Evolutionary conservation across 495 filamentous ascomycete genomes (phyloP).

Genomic region (Penicillium antarcticum): DNA sequence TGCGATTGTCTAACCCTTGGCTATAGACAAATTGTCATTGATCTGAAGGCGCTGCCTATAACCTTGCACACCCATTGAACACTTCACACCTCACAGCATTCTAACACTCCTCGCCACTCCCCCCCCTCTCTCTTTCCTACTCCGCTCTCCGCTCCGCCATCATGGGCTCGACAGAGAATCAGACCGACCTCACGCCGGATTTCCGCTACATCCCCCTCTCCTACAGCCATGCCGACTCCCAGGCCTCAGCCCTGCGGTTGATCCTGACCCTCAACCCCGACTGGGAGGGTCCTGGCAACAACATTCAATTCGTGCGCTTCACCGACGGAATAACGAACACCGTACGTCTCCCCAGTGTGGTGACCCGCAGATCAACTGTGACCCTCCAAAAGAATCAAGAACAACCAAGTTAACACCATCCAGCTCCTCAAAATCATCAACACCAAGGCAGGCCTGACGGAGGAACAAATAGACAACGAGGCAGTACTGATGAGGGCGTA

Average conservation of each 20-base stretch:
- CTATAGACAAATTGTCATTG: background rate
- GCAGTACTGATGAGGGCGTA: constrained; percentile 92
- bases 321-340: constrained; percentile 99
- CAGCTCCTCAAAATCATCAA: constrained; percentile 85
- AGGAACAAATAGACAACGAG: constrained; percentile 77
- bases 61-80: background rate
- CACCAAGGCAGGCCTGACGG: constrained; percentile 67
- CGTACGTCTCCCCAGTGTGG: constrained; percentile 42
- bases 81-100: background rate
- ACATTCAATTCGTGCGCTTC: constrained; percentile 86
- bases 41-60: background rate
- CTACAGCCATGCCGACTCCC: constrained; percentile 71
- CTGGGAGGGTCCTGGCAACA: constrained; percentile 71
- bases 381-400: background rate
- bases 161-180: constrained; percentile 32
- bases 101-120: background rate
- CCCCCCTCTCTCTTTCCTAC: background rate
- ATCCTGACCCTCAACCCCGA: constrained; percentile 77
- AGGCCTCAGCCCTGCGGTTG: constrained; percentile 72
- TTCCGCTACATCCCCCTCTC: constrained; percentile 65
- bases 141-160: background rate
- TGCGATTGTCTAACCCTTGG: background rate
- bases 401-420: constrained; percentile 19
- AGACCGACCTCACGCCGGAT: constrained; percentile 16
- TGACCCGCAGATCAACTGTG: background rate